Base-by-base conservation (phyloP, 2,329 filamentous ascomycete species). In the Colletotrichum sp. region DNA sequence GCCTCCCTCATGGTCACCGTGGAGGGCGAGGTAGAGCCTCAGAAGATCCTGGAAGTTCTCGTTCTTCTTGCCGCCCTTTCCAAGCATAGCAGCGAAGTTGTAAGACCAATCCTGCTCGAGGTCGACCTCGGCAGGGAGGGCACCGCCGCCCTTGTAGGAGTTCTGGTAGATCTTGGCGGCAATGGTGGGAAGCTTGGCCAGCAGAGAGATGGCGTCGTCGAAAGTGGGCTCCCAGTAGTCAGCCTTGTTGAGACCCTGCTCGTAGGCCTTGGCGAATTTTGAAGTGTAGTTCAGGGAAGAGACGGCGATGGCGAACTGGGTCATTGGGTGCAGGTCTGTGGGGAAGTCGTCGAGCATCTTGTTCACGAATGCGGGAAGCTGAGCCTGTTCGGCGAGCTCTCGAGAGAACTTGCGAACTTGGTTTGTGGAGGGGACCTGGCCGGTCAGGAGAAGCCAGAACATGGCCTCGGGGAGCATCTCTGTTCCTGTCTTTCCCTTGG, bases 221-320 rank as follows among this genome's bases (percentile, higher is more conserved):
- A 98, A 98, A 59, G 95, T 98, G 16, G 96, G 95, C 88, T 98
- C 97, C 97, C 97, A 99, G 91, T 98, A 98, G 80, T 98, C 95
- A 69, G 95, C 95, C 90, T 98, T 99, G 90, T 93, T 94, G 78
- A 98, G 87, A 43, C 97, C 97, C 80, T 94, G 87, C 85, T 96
- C 96, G 85, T 99, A 99, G 24, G 94, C 94, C 86, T 96, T 96
- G 78, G 96, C 97, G 80, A 99, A 99, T 82, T 94, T 92, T 81
- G 95, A 98, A 80, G 96, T 96, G 85, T 98, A 95, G 88, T 98
- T 98, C 76, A 99, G 91, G n/a, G 97, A 95, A 21, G 96, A 96
- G 69, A 98, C 97, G 61, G 96, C 96, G 80, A 97, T 97, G 79
- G 96, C 94, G 80, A 99, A 96, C 85, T 98, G 96, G 13, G 97